Percentiles rank a stretch among this genome's conserved stretches.
phyloP scores from a whole-genome alignment of 202 grass and related monocot genomes.

The Setaria viridis region DNA sequence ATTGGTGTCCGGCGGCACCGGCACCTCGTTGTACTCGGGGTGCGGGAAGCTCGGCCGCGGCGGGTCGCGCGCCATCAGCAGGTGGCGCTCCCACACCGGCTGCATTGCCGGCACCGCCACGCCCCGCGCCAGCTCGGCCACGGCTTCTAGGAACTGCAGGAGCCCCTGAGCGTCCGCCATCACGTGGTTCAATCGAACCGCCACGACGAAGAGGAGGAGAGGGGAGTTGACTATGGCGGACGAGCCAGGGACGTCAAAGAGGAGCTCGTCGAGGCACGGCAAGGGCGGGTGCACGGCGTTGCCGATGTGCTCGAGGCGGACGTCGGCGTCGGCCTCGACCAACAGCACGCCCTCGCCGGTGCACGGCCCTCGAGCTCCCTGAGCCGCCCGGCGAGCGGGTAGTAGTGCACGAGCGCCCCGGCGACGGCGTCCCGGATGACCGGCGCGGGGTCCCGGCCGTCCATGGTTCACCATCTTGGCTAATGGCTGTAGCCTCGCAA shows the following conservation, averaged over 20 bases:
- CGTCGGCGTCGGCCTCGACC: too few relatives aligned
- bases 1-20: background rate
- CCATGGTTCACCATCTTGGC: too few relatives aligned
- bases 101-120: background rate
- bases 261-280: background rate
- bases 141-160: background rate
- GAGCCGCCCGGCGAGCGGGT: too few relatives aligned
- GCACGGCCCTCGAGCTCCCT: too few relatives aligned
- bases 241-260: background rate
- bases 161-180: background rate
- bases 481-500: too few relatives aligned
- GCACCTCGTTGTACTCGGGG: background rate
- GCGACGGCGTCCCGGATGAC: too few relatives aligned
- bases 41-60: background rate
- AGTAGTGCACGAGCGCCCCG: too few relatives aligned
- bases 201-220: background rate
- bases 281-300: background rate
- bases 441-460: too few relatives aligned
- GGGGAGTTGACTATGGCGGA: too few relatives aligned
- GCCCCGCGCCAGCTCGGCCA: background rate
- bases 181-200: background rate
- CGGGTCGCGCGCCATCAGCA: background rate
- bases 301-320: too few relatives aligned
- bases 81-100: background rate
- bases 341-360: background rate